Evolutionary conservation across 2,329 filamentous ascomycete species (phyloP).

Genomic region (Aspergillus sp.): DNA sequence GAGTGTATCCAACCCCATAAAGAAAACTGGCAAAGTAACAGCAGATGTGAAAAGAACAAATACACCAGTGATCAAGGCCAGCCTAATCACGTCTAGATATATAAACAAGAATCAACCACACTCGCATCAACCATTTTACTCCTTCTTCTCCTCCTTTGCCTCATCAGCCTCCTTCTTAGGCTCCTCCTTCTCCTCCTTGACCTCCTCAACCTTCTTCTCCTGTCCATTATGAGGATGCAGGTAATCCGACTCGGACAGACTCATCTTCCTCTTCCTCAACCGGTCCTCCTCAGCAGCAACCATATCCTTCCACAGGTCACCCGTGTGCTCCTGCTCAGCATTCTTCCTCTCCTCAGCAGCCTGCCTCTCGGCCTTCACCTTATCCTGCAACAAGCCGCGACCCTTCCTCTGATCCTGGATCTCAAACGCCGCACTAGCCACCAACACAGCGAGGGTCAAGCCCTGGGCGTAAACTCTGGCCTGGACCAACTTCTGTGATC

Average conservation of each 20-base stretch:
- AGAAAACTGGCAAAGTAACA: no score
- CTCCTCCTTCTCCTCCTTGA: slow-evolving; percentile 11
- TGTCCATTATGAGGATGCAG: slow-evolving; percentile 10
- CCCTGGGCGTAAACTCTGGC: slow-evolving; percentile 93
- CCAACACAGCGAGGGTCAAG: slow-evolving; percentile 78
- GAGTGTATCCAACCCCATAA: no score
- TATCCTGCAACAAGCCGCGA: slow-evolving; percentile 50
- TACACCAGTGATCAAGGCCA: neutral
- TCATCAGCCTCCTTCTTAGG: slow-evolving; percentile 6
- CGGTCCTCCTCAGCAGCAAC: slow-evolving; percentile 51
- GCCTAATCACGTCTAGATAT: neutral
- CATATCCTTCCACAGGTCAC: slow-evolving; percentile 82
- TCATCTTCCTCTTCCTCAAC: slow-evolving; percentile 45
- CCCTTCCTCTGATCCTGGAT: slow-evolving; percentile 69
- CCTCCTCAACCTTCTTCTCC: slow-evolving; percentile 11
- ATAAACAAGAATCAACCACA: neutral
- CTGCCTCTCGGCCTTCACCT: slow-evolving; percentile 73
- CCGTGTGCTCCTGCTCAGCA: slow-evolving; percentile 71
- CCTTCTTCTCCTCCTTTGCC: neutral
- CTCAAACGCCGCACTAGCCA: slow-evolving; percentile 82
- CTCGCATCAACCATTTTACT: neutral
- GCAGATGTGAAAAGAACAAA: neutral
- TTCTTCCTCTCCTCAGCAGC: slow-evolving; percentile 69
- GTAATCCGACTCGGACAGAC: slow-evolving; percentile 36
- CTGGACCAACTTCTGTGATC: slow-evolving; percentile 86